Evolutionary conservation across 495 filamentous ascomycete species (phyloP), one percentile per base, ranked within the genome.

Genomic region (Penicillium flavigenum): DNA sequence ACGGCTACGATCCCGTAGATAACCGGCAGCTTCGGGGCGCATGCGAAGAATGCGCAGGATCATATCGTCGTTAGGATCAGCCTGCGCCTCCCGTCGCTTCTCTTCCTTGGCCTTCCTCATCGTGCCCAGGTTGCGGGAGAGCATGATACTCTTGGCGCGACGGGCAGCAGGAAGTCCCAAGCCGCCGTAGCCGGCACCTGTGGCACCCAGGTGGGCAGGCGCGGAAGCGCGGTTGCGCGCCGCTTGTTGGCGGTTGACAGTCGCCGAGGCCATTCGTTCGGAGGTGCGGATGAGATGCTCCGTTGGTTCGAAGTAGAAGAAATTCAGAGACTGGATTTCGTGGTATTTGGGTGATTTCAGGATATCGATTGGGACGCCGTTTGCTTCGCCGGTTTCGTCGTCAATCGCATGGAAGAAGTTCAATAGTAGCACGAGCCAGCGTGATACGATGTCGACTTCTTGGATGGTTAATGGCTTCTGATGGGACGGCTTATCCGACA

Each of bases 11-110:
- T 98, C 92, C 53, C 87, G 88, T 49, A 99, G 77, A 76, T 99
- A 99, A 38, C 82, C 76, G 41, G 86, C 84, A n/a, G 94, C 95
- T 77, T 98, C 94, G 16, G 92, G 92, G 47, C 94, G 79, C 94
- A 99, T 99, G 47, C 94, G 84, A 61, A 99, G 71, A 59, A 99
- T 98, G 14, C 94, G 83, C 39, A 99, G 74, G 59, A 99, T 98
- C 89, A 98, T 97, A 69, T 99, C 94, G 69, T 99, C 94, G 68
- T 88, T 96, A 8, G 95, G 92, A 62, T 98, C 95, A 4, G 95
- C 93, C 70, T 99, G 94, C 12, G 90, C 90, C 67, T 97, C 93
- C 59, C 89, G 91, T 51, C 94, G 81, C 73, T 96, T 97, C 72
- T 96, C 93, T 68, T 94, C 90, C 65, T 99, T 99, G 44, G 88